phyloP scores from a whole-genome alignment of 768 basidiomycete genomes.

The Mycena venus region DNA sequence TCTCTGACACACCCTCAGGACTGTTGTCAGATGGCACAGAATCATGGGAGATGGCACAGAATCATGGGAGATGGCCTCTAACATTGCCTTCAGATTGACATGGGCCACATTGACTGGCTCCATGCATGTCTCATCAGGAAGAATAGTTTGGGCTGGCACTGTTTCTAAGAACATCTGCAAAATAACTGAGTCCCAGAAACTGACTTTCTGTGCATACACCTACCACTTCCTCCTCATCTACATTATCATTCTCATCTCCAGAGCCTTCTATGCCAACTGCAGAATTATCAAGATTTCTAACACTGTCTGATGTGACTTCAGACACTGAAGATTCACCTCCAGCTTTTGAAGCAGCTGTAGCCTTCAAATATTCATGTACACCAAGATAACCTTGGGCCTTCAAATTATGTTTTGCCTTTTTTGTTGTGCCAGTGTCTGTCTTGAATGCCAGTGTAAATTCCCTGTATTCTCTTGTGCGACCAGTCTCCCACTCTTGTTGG shows the following conservation, averaged over 20 bases:
- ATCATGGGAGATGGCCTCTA: neutral
- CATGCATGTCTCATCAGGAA: neutral
- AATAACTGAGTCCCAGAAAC: neutral
- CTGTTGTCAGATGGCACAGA: neutral
- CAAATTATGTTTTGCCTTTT: neutral
- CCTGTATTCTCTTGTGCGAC: too few species aligned
- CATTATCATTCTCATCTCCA: too few species aligned
- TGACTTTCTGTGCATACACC: neutral
- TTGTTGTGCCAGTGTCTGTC: neutral
- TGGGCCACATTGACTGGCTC: neutral
- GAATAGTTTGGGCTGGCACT: neutral
- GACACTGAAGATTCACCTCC: too few species aligned
- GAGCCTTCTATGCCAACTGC: too few species aligned
- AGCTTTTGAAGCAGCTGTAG: neutral
- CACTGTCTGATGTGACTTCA: too few species aligned
- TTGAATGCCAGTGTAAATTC: neutral
- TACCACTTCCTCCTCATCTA: too few species aligned
- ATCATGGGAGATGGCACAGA: neutral
- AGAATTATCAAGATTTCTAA: too few species aligned
- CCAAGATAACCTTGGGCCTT: neutral
- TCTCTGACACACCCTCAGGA: slow-evolving; percentile 12
- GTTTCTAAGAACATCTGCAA: neutral
- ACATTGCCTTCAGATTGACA: slow-evolving; percentile 6
- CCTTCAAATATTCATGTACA: neutral
- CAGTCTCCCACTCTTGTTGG: too few species aligned